Base-by-base conservation (phyloP, 2,329 filamentous ascomycete genomes). In the Colletotrichum graminicola region DNA sequence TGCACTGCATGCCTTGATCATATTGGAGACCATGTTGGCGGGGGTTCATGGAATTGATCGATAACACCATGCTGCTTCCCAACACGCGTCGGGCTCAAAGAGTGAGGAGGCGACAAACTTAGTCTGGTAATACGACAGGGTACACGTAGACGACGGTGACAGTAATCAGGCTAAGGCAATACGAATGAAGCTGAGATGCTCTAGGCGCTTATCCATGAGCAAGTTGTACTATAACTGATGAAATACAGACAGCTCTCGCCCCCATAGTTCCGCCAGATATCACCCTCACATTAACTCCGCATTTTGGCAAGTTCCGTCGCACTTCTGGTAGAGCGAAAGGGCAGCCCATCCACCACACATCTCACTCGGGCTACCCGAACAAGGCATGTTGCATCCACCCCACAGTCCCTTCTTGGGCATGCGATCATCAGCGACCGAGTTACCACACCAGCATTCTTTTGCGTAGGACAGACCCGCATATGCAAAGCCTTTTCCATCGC, bases 401-500 rank as follows among this genome's bases (percentile, higher is more conserved):
- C 82, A 76, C 26, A 84, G 77, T n/a, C 83, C 82, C 2, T 78
- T 75, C n/a, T 79, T 76, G 1, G 83, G 84, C 26, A 63, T 71
- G 18, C 74, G 73, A 29, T 72, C 73, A 32, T 59, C 49, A 10
- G 73, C 74, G 45, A 74, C 73, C n/a, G 66, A 66, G 60, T 81
- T 77, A 6, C 80, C 80, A 52, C 81, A 83, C 77, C 79, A 83
- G 34, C 81, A 83, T 29, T 83, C 81, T 2, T 75, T 76, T 8
- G 79, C 80, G 41, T 82, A 82, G 62, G 83, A 80, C 5, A 82
- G 76, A 12, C 81, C 81, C 0, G 78, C 80, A 65, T 79, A 82
- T 26, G 77, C 73, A 47, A 74, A 76, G 2, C 74, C 75, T 51
- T 69, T 62, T 29, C 77, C 76, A 1, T 75, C 73, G 59, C 81